These are phyloP conservation scores for Ampelocalamus luodianensis DNA, from an alignment of 176 grass and related monocot genomes.

Conservation along the genomic window DNA sequence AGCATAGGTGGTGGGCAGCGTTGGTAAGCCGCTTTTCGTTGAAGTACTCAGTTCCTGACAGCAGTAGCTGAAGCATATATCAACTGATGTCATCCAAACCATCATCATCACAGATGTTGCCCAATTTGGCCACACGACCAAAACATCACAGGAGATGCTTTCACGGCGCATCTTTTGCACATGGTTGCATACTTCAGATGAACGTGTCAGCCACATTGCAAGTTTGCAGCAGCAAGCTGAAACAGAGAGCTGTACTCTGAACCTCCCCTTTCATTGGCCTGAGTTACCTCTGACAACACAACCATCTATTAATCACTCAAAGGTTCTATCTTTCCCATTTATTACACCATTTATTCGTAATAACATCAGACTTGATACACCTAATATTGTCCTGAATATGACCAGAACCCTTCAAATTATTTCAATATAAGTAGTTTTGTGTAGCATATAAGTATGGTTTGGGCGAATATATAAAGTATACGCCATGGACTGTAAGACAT, in stretches of 20 bases:
- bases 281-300: background rate
- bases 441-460: background rate
- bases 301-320: background rate
- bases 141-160: background rate
- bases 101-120: background rate
- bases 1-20: background rate
- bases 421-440: background rate
- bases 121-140: background rate
- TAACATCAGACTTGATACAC: background rate
- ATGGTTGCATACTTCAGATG: background rate
- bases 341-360: background rate
- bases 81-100: background rate
- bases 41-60: background rate
- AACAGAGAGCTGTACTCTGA: background rate
- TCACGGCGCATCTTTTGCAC: background rate
- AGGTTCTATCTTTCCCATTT: background rate
- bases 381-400: background rate
- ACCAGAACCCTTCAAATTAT: constrained; percentile 8
- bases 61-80: background rate
- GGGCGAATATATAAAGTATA: background rate
- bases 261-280: background rate
- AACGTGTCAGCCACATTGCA: background rate
- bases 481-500: background rate
- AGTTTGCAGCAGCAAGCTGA: background rate
- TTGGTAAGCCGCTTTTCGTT: background rate